Evolutionary conservation across 371 early-diverging fungal genomes (phyloP), one percentile per base, ranked within the genome.

Genomic region (Rhizopus delemar): DNA sequence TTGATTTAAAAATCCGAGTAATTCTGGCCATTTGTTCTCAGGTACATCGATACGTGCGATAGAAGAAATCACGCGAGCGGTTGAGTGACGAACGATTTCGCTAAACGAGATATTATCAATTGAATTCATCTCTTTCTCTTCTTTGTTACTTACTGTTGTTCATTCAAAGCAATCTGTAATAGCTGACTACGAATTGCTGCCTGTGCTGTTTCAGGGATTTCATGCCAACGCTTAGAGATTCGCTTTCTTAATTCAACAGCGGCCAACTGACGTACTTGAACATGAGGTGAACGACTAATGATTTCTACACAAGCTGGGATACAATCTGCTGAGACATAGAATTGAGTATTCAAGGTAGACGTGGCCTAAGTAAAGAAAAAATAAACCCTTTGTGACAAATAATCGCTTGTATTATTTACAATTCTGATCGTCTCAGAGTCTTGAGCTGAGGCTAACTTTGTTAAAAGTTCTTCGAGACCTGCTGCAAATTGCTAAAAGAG

Each of bases 171-270:
- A 38, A 84, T 78, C 51, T 88, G 81, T 13, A 92, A 69, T 11
- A 94, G 71, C 35, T 80, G 73, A 8, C 73, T 72, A 56, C 88
- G 89, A 52, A 93, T 84, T 38, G 69, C 65, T 13, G 67, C 74
- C 57, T 85, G 77, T 11, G 78, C 71, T 4, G 61, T 68, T n/a
- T 66, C 80, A 46, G 83, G 86, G 8, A 91, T 57, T n/a, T 86
- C 77, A 13, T 69, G 69, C 94, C 94, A 95, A 75, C 77, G 85
- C 69, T 80, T 86, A 12, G 83, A 56, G 32, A 90, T 76, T 63
- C 88, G 86, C 66, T 95, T 95, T 63, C 91, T 86, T 54, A 91
- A 83, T 77, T 95, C 95, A 34, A 95, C 93, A 6, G 94, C 90
- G 33, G 94, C 91, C 39, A 95, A 75, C 72, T 94, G 94, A 51